Conservation (phyloP, 2,329 filamentous ascomycete genomes). For the Magnaporthales sp. region DNA sequence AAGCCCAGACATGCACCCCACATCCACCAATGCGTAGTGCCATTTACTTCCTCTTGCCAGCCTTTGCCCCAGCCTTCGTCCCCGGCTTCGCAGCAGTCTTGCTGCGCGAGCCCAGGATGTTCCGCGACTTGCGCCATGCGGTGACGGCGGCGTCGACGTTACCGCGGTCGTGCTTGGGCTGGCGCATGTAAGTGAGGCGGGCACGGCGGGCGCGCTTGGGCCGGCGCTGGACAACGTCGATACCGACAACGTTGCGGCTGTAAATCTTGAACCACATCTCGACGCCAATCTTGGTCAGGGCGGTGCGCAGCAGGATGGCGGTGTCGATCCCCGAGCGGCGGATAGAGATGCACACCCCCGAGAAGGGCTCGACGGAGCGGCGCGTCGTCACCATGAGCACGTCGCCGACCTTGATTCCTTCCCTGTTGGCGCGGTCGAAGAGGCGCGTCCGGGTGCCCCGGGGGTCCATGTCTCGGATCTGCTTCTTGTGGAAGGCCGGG, state of each 20-base stretch:
- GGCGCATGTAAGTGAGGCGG: constrained; percentile 81
- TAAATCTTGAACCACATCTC: constrained; percentile 99
- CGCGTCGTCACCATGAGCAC: constrained; percentile 84
- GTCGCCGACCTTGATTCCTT: constrained; percentile 77
- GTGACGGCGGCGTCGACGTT: constrained; percentile 74
- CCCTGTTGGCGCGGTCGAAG: constrained; percentile 68
- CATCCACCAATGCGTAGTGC: background rate
- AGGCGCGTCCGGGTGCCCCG: constrained; percentile 73
- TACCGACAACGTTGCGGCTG: constrained; percentile 77
- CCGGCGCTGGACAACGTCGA: constrained; percentile 86
- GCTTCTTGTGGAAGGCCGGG: constrained; percentile 53
- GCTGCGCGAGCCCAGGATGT: constrained; percentile 24
- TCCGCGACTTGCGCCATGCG: constrained; percentile 39
- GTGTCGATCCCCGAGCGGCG: constrained; percentile 84
- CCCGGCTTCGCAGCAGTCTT: background rate
- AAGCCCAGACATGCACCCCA: background rate
- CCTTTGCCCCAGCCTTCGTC: background rate
- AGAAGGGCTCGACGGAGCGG: constrained; percentile 74
- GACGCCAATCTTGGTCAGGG: constrained; percentile 77
- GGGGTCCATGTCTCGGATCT: constrained; percentile 72
- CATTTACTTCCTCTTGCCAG: background rate
- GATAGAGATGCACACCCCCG: constrained; percentile 81
- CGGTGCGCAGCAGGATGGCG: constrained; percentile 75
- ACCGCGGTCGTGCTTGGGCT: constrained; percentile 80
- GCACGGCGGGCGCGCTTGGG: constrained; percentile 81